Evolutionary conservation across 345 rosid genomes (phyloP).

Genomic region (Syzygium grande): DNA sequence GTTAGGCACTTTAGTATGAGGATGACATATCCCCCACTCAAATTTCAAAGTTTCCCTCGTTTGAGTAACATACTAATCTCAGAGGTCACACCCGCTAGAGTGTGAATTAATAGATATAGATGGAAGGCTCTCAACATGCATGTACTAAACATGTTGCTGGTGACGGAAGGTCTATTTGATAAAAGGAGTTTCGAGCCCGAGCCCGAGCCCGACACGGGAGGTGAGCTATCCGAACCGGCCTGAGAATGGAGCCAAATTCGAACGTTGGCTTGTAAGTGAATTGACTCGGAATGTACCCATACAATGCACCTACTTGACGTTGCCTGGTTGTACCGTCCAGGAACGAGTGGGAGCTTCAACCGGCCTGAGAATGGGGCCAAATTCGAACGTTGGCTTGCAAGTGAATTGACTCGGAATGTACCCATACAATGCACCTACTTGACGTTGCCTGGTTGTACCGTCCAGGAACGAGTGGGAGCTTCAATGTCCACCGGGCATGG

Average conservation of each 20-base stretch:
- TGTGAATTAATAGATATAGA: background rate
- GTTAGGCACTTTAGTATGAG: background rate
- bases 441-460: background rate
- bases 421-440: background rate
- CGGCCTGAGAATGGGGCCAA: too few species aligned
- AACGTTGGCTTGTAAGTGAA: fast-evolving
- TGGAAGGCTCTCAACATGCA: too few species aligned
- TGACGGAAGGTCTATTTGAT: background rate
- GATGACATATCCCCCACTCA: background rate
- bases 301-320: background rate
- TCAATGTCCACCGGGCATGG: background rate
- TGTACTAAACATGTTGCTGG: background rate
- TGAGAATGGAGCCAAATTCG: background rate
- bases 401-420: background rate
- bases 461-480: background rate
- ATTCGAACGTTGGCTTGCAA: fast-evolving
- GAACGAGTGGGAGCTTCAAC: background rate
- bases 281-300: background rate
- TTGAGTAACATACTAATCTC: background rate
- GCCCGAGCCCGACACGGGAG: background rate
- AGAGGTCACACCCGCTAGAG: fast-evolving
- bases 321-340: background rate
- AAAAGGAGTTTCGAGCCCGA: background rate
- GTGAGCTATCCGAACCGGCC: background rate
- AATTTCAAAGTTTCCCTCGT: background rate